Conservation (phyloP, 1,284 basidiomycete species). For the Puccinia horiana region DNA sequence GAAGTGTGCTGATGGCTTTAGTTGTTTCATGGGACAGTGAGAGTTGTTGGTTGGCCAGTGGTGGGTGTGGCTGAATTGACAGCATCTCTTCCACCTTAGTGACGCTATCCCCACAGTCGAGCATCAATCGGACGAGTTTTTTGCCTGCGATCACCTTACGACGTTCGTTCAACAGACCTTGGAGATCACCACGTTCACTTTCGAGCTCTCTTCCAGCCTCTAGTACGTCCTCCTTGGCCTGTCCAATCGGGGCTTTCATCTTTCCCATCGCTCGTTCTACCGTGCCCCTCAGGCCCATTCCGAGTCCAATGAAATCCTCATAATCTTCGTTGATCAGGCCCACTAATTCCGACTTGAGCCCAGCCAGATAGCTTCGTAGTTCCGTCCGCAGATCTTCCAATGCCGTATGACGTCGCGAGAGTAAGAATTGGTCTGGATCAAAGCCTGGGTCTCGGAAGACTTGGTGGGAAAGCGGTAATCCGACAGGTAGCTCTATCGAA, state of each 20-base stretch:
- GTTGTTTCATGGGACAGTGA: not conserved
- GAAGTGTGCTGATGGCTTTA: not conserved
- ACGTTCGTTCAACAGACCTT: slow-evolving; percentile 36
- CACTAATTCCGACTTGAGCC: slow-evolving; percentile 86
- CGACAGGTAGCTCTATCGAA: slow-evolving; percentile 8
- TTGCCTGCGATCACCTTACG: slow-evolving; percentile 40
- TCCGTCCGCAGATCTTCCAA: slow-evolving; percentile 83
- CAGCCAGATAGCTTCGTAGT: slow-evolving; percentile 77
- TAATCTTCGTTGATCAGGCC: slow-evolving; percentile 96
- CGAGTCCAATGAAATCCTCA: slow-evolving; percentile 92
- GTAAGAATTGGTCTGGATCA: slow-evolving; percentile 81
- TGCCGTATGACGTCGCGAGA: slow-evolving; percentile 81
- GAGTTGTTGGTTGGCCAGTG: not conserved
- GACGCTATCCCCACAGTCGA: slow-evolving; percentile 42
- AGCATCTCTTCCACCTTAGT: slow-evolving; percentile 44
- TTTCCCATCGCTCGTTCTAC: slow-evolving; percentile 56
- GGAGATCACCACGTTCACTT: slow-evolving; percentile 9
- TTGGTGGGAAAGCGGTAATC: slow-evolving; percentile 40
- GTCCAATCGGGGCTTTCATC: slow-evolving; percentile 40
- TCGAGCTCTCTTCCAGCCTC: slow-evolving; percentile 16
- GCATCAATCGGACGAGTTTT: slow-evolving; percentile 42
- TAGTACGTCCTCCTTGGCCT: slow-evolving; percentile 2
- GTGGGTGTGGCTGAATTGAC: slow-evolving; percentile 13
- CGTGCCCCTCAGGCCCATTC: slow-evolving; percentile 74
- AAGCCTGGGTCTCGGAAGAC: slow-evolving; percentile 61